These are phyloP conservation scores for Colletotrichum tropicicola DNA, from an alignment of 2,329 filamentous ascomycete species.

Conservation along the genomic window DNA sequence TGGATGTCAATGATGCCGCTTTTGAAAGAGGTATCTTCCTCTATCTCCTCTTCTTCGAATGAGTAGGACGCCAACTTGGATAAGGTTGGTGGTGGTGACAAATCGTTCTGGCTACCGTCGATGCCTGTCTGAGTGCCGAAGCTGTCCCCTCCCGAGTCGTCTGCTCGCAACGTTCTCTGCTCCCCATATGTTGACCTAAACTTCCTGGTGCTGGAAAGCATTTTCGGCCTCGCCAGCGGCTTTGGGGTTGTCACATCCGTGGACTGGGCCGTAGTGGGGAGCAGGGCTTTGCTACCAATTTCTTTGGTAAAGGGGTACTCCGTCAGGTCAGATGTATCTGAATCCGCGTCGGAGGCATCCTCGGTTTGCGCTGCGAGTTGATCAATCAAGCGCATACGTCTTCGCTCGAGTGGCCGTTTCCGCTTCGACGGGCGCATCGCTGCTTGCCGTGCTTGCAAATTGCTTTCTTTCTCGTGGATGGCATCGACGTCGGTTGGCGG, in stretches of 20 bases:
- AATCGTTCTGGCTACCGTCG: slow-evolving; percentile 29
- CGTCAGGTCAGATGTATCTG: slow-evolving; percentile 4
- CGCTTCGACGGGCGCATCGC: not conserved
- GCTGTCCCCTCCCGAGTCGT: slow-evolving; percentile 33
- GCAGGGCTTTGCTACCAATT: not conserved
- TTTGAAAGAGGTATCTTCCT: slow-evolving; percentile 50
- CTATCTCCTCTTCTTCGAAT: slow-evolving; percentile 52
- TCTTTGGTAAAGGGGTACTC: not conserved
- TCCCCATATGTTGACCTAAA: slow-evolving; percentile 28
- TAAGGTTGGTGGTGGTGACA: slow-evolving; percentile 22
- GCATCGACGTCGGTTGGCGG: not conserved
- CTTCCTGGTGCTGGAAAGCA: slow-evolving; percentile 17
- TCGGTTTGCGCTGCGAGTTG: slow-evolving; percentile 28
- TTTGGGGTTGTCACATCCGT: slow-evolving; percentile 9
- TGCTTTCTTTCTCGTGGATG: not conserved
- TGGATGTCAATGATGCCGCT: slow-evolving; percentile 69
- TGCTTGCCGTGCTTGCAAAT: not conserved
- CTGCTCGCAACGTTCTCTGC: slow-evolving; percentile 44
- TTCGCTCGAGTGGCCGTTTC: not conserved
- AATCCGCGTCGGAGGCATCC: slow-evolving; percentile 22
- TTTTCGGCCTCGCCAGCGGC: slow-evolving; percentile 11
- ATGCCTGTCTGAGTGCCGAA: slow-evolving; percentile 36
- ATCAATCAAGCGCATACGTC: slow-evolving; percentile 29
- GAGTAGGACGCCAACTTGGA: slow-evolving; percentile 36
- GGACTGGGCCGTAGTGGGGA: slow-evolving; percentile 1